phyloP scores from a whole-genome alignment of 768 basidiomycete species.

The Tricholoma hemisulphureum region DNA sequence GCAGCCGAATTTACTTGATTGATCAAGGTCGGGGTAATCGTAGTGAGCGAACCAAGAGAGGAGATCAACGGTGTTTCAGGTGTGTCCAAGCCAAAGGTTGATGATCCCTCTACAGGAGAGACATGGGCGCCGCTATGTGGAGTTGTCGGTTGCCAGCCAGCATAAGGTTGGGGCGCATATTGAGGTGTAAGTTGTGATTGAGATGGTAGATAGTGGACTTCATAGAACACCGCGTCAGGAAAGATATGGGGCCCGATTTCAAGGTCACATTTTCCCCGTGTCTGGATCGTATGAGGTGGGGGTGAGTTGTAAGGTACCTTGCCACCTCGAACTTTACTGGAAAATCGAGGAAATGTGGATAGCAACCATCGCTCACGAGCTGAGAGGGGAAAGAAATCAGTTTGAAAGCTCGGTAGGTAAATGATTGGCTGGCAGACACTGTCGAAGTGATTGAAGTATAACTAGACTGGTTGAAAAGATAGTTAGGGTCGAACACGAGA shows the following conservation, averaged over 20 bases:
- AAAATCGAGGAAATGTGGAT: slow-evolving; percentile 69
- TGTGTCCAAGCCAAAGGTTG: background rate
- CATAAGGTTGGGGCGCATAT: slow-evolving; percentile 22
- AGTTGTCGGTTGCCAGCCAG: slow-evolving; percentile 28
- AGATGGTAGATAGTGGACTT: slow-evolving; percentile 62
- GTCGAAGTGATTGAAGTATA: slow-evolving; percentile 64
- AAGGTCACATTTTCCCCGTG: slow-evolving; percentile 66
- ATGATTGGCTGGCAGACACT: slow-evolving; percentile 46
- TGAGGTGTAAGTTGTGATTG: slow-evolving; percentile 16
- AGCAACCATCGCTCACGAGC: slow-evolving; percentile 73
- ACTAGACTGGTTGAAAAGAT: slow-evolving; percentile 44
- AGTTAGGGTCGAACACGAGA: background rate
- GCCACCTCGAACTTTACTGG: slow-evolving; percentile 57
- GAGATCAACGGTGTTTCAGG: slow-evolving; percentile 42
- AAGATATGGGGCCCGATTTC: slow-evolving; percentile 78
- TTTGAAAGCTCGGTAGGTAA: slow-evolving; percentile 8
- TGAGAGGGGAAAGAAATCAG: slow-evolving; percentile 26
- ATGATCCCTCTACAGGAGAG: slow-evolving; percentile 5
- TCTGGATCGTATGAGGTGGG: slow-evolving; percentile 66
- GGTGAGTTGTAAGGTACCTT: slow-evolving; percentile 51
- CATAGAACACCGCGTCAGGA: slow-evolving; percentile 63
- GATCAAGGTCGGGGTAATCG: slow-evolving; percentile 58
- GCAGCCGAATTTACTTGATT: slow-evolving; percentile 67
- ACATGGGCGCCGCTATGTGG: slow-evolving; percentile 18
- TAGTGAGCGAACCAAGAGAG: slow-evolving; percentile 42